Conservation (phyloP, 1,139 yeast genomes). For the Pichia sp. region DNA sequence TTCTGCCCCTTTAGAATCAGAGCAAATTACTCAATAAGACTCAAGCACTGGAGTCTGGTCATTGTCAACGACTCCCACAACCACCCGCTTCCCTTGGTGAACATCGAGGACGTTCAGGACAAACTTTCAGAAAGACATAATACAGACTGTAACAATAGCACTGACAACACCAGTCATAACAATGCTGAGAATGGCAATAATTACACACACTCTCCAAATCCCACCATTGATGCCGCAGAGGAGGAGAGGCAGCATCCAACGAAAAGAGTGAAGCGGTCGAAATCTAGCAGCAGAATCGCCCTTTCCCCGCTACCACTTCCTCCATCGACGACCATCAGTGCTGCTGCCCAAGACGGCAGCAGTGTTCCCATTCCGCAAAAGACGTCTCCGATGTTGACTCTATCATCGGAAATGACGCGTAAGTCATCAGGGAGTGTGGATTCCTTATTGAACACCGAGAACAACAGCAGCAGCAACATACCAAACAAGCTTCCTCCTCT, state of each 20-base stretch:
- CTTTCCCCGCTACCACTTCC: background rate
- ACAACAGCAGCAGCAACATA: conserved; percentile 1
- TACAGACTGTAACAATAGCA: background rate
- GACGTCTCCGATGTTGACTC: background rate
- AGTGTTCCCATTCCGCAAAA: background rate
- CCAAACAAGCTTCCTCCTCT: conserved; percentile 3
- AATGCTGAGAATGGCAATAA: background rate
- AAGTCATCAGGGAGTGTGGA: conserved; percentile 1
- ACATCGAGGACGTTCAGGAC: conserved; percentile 2
- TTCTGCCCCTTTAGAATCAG: conserved; percentile 65
- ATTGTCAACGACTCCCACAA: conserved; percentile 53
- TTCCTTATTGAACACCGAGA: background rate
- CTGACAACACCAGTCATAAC: background rate
- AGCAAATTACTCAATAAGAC: conserved; percentile 58
- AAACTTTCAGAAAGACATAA: background rate
- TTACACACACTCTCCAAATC: background rate
- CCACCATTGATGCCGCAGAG: too few relatives aligned
- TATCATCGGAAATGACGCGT: background rate
- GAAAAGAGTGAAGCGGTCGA: too few relatives aligned
- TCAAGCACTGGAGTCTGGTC: conserved; percentile 56
- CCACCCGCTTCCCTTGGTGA: conserved; percentile 22
- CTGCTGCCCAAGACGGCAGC: background rate
- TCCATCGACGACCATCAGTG: background rate
- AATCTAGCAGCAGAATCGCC: background rate
- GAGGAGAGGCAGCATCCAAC: too few relatives aligned